These are phyloP conservation scores for Noccaea caerulescens DNA, from an alignment of 345 rosid genomes.

Conservation along the genomic window DNA sequence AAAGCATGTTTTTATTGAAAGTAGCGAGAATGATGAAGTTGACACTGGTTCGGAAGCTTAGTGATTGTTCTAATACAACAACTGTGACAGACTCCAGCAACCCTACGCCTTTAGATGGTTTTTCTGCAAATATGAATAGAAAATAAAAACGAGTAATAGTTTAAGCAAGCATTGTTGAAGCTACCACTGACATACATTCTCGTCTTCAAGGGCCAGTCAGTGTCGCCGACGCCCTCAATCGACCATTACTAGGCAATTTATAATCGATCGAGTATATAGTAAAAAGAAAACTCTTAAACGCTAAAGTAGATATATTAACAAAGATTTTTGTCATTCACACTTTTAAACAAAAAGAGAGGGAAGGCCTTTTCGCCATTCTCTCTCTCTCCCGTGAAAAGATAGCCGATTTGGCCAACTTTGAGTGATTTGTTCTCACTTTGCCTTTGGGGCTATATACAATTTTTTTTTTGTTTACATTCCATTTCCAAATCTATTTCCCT, in stretches of 20 bases:
- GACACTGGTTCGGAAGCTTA: not conserved
- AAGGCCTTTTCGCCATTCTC: constrained; percentile 31
- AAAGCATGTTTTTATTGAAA: constrained; percentile 11
- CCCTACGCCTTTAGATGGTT: not conserved
- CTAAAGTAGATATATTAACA: not conserved
- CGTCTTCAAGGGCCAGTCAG: too few relatives aligned
- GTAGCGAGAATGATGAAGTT: constrained; percentile 3
- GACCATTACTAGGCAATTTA: too few relatives aligned
- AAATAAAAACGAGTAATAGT: too few relatives aligned
- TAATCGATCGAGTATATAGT: not conserved
- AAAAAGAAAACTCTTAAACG: not conserved
- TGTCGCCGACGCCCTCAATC: too few relatives aligned
- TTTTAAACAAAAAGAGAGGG: constrained; percentile 34
- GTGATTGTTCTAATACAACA: not conserved
- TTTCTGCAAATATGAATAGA: too few relatives aligned
- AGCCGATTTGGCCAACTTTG: constrained; percentile 39
- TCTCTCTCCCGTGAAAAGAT: constrained; percentile 10
- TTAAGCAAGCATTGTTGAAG: too few relatives aligned
- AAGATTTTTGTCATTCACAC: constrained; percentile 18
- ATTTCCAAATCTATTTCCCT: constrained; percentile 6
- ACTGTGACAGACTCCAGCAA: not conserved
- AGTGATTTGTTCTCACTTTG: constrained; percentile 24
- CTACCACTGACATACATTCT: too few relatives aligned
- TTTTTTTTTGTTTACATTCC: not conserved
- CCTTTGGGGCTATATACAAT: constrained; percentile 29